A percentile compares a stretch with the other conserved stretches of the same genome.
phyloP scores from a whole-genome alignment of 768 basidiomycete genomes.

The Tubosaeta sp. region DNA sequence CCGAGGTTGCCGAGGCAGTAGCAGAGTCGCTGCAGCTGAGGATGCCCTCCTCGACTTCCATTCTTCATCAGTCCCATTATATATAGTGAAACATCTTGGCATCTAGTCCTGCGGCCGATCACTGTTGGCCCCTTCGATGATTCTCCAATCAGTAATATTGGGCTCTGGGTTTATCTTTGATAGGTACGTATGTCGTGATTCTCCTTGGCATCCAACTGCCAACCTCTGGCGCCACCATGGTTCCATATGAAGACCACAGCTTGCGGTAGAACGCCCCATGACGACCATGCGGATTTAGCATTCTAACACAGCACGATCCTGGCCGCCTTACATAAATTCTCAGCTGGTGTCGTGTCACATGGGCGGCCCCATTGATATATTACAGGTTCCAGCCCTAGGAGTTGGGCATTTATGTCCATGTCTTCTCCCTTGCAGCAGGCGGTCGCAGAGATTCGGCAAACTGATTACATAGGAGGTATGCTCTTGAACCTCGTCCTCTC shows the following conservation, averaged over 20 bases:
- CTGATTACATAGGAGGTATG: background rate
- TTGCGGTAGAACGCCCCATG: background rate
- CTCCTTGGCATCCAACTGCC: background rate
- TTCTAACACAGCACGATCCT: background rate
- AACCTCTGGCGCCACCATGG: background rate
- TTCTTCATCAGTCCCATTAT: background rate
- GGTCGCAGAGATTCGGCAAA: background rate
- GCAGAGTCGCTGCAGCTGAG: too few relatives aligned
- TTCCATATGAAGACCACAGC: background rate
- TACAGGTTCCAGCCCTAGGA: background rate
- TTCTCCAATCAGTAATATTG: background rate
- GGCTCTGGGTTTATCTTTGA: background rate
- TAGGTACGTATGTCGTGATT: background rate
- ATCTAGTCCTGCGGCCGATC: background rate
- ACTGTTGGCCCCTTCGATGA: background rate
- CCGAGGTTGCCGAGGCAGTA: background rate
- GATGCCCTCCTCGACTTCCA: background rate
- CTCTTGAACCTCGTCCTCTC: background rate
- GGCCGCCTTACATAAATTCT: background rate
- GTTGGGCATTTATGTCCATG: background rate
- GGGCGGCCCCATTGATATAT: background rate
- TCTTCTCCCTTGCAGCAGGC: background rate
- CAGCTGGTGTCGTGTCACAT: background rate
- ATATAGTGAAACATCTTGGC: background rate
- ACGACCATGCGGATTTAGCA: background rate